A percentile compares a stretch with the other conserved stretches of the same genome.
Conservation (phyloP, 768 basidiomycete species). For the Lactarius trivialis region DNA sequence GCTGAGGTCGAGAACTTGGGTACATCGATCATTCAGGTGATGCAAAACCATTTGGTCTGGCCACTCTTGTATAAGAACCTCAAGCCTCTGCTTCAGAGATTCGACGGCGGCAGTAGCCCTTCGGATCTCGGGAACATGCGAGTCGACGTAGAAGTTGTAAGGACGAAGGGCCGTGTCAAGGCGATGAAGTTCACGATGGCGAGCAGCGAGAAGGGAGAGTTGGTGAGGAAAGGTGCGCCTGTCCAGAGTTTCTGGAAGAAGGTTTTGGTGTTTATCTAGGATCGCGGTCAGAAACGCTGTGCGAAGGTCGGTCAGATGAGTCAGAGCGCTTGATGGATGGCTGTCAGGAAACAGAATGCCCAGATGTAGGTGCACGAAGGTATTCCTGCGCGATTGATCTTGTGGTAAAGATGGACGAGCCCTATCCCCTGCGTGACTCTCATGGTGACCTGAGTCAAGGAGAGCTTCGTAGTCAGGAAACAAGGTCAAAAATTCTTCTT, state of each 20-base stretch:
- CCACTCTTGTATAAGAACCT: slow-evolving; percentile 66
- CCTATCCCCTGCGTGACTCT: not conserved
- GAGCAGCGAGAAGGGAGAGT: slow-evolving; percentile 41
- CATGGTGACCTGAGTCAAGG: slow-evolving; percentile 27
- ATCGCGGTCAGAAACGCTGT: slow-evolving; percentile 16
- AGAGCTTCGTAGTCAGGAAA: slow-evolving; percentile 77
- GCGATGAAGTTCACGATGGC: slow-evolving; percentile 32
- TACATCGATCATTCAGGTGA: slow-evolving; percentile 68
- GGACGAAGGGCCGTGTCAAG: slow-evolving; percentile 23
- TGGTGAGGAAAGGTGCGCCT: slow-evolving; percentile 44
- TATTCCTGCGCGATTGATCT: slow-evolving; percentile 31
- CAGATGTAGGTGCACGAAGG: slow-evolving; percentile 45
- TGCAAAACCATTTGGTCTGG: slow-evolving; percentile 98
- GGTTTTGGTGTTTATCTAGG: slow-evolving; percentile 10
- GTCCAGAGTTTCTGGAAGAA: slow-evolving; percentile 38
- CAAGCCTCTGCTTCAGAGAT: slow-evolving; percentile 47
- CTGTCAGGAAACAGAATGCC: slow-evolving; percentile 30
- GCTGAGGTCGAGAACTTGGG: slow-evolving; percentile 52
- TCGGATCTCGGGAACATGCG: slow-evolving; percentile 65
- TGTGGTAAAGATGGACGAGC: slow-evolving; percentile 27
- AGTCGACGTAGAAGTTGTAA: slow-evolving; percentile 76
- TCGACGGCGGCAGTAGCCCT: slow-evolving; percentile 50
- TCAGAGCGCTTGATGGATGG: slow-evolving; percentile 31
- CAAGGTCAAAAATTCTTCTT: slow-evolving; percentile 71
- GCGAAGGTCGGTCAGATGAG: slow-evolving; percentile 17